Evolutionary conservation across 1,139 yeast species (phyloP).

Genomic region (Yamadazyma pseudoaaseri): DNA sequence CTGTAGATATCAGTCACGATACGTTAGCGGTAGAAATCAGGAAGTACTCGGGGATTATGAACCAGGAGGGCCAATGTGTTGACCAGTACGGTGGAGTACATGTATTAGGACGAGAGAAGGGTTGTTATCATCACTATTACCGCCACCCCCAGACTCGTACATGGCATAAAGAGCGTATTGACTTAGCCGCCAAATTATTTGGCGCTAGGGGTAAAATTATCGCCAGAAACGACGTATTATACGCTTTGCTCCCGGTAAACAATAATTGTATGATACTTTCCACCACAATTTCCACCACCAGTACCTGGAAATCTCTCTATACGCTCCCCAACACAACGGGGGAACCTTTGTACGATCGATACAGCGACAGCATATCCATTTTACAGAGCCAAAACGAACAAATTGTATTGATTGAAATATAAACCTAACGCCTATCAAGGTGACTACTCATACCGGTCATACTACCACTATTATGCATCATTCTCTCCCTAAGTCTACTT

Average conservation of each 20-base stretch:
- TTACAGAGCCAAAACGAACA: conserved; percentile 1
- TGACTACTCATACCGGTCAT: conserved; percentile 17
- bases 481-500: conserved; percentile 36
- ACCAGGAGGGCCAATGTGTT: conserved; percentile 18
- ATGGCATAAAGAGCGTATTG: conserved; percentile 7
- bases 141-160: not conserved
- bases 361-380: conserved; percentile 1
- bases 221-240: not conserved
- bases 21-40: conserved; percentile 12
- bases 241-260: conserved; percentile 6
- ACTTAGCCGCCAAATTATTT: conserved; percentile 4
- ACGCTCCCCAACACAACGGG: conserved; percentile 4
- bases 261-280: too few relatives aligned
- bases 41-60: conserved; percentile 17
- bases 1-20: conserved; percentile 10
- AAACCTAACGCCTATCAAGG: too few relatives aligned
- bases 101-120: conserved; percentile 15
- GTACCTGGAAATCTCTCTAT: conserved; percentile 3
- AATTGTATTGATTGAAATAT: conserved; percentile 4
- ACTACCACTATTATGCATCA: conserved; percentile 26
- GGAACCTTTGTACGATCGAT: conserved; percentile 9
- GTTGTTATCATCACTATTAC: conserved; percentile 13
- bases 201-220: conserved; percentile 9
- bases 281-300: too few relatives aligned
- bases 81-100: conserved; percentile 14